phyloP scores from a whole-genome alignment of 805 yeast genomes.

The Metschnikowia hibisci region DNA sequence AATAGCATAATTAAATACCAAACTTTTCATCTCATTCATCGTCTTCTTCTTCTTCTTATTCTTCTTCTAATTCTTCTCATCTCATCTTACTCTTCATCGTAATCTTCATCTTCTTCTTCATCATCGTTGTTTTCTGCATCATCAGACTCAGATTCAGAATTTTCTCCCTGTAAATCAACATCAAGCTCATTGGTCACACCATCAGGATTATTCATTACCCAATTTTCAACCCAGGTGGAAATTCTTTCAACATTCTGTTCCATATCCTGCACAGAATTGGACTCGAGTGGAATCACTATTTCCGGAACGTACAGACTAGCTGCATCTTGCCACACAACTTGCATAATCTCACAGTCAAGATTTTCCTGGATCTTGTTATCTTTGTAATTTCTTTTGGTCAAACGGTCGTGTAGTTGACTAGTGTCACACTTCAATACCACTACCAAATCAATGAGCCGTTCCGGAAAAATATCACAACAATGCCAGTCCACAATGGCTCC shows the following conservation, averaged over 20 bases:
- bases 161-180: slow-evolving; percentile 1
- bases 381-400: slow-evolving; percentile 71
- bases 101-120: too few species aligned
- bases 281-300: slow-evolving; percentile 74
- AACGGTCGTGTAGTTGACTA: slow-evolving; percentile 65
- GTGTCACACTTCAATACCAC: slow-evolving; percentile 83
- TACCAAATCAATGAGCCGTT: slow-evolving; percentile 85
- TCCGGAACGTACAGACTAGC: slow-evolving; percentile 73
- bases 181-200: slow-evolving; percentile 54
- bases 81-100: too few species aligned
- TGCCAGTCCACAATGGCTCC: slow-evolving; percentile 96
- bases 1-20: too few species aligned
- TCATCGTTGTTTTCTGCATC: slow-evolving; percentile 1
- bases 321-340: slow-evolving; percentile 83
- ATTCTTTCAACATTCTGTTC: slow-evolving; percentile 81
- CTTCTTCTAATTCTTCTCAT: too few species aligned
- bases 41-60: too few species aligned
- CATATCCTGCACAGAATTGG: slow-evolving; percentile 71
- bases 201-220: slow-evolving; percentile 57
- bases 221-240: slow-evolving; percentile 65
- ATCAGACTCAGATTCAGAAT: slow-evolving; percentile 7
- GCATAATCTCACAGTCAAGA: slow-evolving; percentile 96
- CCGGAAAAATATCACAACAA: slow-evolving; percentile 93
- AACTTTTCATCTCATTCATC: too few species aligned
- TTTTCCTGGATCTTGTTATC: slow-evolving; percentile 85